Evolutionary conservation across 139 green algal species (phyloP).

Genomic region (Nannochloris sp.): DNA sequence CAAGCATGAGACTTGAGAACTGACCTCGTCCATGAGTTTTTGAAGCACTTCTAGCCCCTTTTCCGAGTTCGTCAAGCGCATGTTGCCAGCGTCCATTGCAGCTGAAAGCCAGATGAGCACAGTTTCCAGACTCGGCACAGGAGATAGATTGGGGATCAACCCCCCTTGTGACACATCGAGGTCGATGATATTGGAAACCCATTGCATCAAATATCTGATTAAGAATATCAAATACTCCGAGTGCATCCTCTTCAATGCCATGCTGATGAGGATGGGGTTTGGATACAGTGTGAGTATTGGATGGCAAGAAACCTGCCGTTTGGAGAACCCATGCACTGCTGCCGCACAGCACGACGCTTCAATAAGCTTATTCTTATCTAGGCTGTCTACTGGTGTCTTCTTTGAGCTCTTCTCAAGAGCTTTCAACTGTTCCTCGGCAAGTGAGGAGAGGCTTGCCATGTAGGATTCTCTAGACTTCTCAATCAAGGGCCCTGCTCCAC

Average conservation of each 20-base stretch:
- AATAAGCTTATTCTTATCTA: background rate
- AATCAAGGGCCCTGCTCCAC: no score
- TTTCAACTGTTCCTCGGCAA: no score
- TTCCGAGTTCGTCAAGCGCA: background rate
- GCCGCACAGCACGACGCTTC: background rate
- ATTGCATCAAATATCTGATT: conserved; percentile 16
- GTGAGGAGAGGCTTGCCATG: no score
- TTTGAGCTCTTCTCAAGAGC: background rate
- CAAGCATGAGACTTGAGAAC: no score
- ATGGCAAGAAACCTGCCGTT: conserved; percentile 12
- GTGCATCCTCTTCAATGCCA: conserved; percentile 3
- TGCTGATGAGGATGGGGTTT: background rate
- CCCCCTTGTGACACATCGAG: background rate
- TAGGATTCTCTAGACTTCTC: no score
- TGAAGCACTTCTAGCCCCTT: no score
- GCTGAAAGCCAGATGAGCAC: conserved; percentile 9
- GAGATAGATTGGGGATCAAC: background rate
- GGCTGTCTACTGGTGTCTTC: background rate
- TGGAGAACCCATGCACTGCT: conserved; percentile 6
- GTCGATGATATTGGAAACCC: conserved; percentile 14
- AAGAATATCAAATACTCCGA: conserved; percentile 5
- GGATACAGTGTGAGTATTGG: conserved; percentile 5
- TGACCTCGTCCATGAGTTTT: no score
- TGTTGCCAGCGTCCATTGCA: conserved; percentile 7
- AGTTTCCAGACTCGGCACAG: background rate